Conservation (phyloP, 805 yeast species). For the Candida pseudofarinosa region DNA sequence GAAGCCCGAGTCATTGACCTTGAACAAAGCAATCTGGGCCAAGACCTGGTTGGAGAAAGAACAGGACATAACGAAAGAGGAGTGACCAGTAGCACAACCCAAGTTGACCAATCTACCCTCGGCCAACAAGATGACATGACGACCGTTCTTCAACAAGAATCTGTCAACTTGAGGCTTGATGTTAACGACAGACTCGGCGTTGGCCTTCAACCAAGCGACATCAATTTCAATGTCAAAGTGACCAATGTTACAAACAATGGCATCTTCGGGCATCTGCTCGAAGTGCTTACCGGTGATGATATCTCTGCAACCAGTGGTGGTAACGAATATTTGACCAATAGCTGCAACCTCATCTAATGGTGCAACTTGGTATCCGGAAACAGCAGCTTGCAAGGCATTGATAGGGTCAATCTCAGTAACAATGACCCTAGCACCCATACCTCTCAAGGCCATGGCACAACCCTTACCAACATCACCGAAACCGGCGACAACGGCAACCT, state of each 20-base stretch:
- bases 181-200: conserved; percentile 90
- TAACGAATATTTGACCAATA: conserved; percentile 94
- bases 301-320: conserved; percentile 99
- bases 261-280: conserved; percentile 94
- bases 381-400: conserved; percentile 99
- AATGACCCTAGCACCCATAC: conserved; percentile 99
- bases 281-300: conserved; percentile 89
- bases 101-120: conserved; percentile 99
- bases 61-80: conserved; percentile 98
- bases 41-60: conserved; percentile 99
- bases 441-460: conserved; percentile 97
- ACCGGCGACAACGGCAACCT: conserved; percentile 98
- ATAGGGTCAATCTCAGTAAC: conserved; percentile 98
- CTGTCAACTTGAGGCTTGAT: conserved; percentile 99
- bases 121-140: conserved; percentile 92
- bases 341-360: conserved; percentile 93
- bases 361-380: conserved; percentile 95
- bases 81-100: conserved; percentile 99
- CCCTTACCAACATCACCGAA: conserved; percentile 99
- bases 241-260: conserved; percentile 99
- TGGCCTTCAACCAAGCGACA: conserved; percentile 96
- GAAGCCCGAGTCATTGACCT: conserved; percentile 77
- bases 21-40: conserved; percentile 97
- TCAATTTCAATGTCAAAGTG: conserved; percentile 99
- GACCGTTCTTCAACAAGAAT: conserved; percentile 82